Evolutionary conservation across 306 rosid species (phyloP).

Genomic region (Sophora flavescens): DNA sequence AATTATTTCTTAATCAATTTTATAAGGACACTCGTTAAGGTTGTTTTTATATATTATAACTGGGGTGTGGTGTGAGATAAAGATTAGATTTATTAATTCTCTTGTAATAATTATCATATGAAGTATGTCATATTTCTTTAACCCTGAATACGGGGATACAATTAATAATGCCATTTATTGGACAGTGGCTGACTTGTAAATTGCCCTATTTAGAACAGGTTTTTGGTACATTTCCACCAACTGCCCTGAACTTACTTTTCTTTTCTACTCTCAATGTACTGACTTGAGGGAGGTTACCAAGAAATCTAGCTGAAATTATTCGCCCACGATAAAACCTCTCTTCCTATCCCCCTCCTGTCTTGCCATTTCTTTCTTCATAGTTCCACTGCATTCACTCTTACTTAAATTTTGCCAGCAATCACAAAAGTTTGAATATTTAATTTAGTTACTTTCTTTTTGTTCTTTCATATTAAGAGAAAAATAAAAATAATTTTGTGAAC

Average conservation of each 20-base stretch:
- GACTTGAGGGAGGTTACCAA: neutral
- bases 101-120: neutral
- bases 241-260: neutral
- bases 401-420: neutral
- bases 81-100: no score
- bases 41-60: no score
- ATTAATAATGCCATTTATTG: slow-evolving; percentile 53
- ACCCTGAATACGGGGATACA: slow-evolving; percentile 25
- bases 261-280: neutral
- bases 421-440: neutral
- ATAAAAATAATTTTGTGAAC: no score
- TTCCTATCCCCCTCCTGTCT: neutral
- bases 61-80: no score
- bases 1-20: no score
- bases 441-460: no score
- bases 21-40: no score
- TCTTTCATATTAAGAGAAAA: no score
- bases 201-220: neutral
- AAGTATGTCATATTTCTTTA: slow-evolving; percentile 50
- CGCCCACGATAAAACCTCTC: neutral
- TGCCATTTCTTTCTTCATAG: slow-evolving; percentile 2
- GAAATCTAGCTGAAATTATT: neutral
- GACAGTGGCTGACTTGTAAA: slow-evolving; percentile 37
- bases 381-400: neutral
- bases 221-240: slow-evolving; percentile 38